These are phyloP conservation scores for Diplosphaera chodatii DNA, from an alignment of 139 green algal genomes.

Conservation along the genomic window DNA sequence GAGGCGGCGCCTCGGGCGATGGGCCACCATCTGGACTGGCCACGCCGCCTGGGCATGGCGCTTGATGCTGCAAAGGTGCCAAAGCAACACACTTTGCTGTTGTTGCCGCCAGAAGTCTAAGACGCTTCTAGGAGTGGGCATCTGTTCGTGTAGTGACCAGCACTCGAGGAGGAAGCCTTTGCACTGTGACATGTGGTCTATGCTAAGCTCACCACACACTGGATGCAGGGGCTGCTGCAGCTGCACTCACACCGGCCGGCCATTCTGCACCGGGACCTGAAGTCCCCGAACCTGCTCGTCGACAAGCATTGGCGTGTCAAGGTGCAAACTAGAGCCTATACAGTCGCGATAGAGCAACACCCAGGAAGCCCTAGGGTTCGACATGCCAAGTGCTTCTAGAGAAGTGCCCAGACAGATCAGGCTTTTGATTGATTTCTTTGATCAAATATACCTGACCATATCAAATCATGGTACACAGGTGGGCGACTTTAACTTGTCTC, in stretches of 20 bases:
- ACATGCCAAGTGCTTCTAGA: no score
- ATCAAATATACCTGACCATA: no score
- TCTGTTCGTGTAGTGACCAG: no score
- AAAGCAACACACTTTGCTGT: neutral
- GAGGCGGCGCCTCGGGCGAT: neutral
- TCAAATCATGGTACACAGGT: conserved; percentile 3
- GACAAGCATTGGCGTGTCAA: conserved; percentile 52
- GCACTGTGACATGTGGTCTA: no score
- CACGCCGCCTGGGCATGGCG: conserved; percentile 20
- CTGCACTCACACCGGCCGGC: conserved; percentile 33
- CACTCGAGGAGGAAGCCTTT: no score
- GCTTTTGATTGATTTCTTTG: no score
- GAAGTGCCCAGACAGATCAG: no score
- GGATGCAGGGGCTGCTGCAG: conserved; percentile 37
- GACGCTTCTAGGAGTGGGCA: no score
- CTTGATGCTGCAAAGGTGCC: conserved; percentile 25
- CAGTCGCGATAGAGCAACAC: no score
- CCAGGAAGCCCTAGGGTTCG: no score
- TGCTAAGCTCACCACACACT: no score
- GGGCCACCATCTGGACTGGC: conserved; percentile 29
- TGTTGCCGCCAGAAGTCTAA: no score
- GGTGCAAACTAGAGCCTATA: neutral
- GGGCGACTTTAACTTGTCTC: conserved; percentile 47
- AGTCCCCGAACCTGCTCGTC: conserved; percentile 51
- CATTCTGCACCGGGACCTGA: conserved; percentile 52